phyloP scores from a whole-genome alignment of 768 basidiomycete species.

The Trametes cinnabarina region DNA sequence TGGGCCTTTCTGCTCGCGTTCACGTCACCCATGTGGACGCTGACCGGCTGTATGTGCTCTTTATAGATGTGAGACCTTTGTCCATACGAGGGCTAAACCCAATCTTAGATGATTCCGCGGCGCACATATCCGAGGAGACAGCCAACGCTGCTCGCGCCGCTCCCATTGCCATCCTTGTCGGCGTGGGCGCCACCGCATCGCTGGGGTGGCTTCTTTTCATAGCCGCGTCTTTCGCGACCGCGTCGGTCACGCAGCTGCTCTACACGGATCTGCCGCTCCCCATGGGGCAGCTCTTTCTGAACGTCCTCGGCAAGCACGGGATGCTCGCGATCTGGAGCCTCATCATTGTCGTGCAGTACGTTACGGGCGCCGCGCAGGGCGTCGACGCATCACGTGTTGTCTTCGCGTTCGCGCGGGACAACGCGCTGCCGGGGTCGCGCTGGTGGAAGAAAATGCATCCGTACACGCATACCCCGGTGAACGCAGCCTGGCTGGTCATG shows the following conservation, averaged over 20 bases:
- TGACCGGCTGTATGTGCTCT: slow-evolving; percentile 62
- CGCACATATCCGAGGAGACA: slow-evolving; percentile 72
- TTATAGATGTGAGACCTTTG: too few relatives aligned
- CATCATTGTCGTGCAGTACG: slow-evolving; percentile 69
- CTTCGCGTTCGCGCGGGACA: slow-evolving; percentile 73
- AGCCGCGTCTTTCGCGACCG: slow-evolving; percentile 61
- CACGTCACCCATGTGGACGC: slow-evolving; percentile 76
- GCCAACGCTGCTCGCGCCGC: slow-evolving; percentile 61
- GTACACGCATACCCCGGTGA: slow-evolving; percentile 65
- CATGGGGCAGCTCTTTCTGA: slow-evolving; percentile 70
- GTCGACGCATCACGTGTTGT: slow-evolving; percentile 75
- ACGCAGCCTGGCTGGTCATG: slow-evolving; percentile 77
- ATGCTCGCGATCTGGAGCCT: slow-evolving; percentile 74
- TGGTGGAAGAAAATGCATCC: slow-evolving; percentile 65
- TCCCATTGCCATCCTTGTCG: slow-evolving; percentile 67
- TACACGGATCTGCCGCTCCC: slow-evolving; percentile 53
- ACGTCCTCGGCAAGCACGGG: slow-evolving; percentile 62
- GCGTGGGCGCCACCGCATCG: slow-evolving; percentile 55
- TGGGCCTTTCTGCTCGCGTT: slow-evolving; percentile 76
- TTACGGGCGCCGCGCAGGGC: slow-evolving; percentile 71
- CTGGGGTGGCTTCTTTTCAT: slow-evolving; percentile 69
- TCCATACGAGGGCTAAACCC: neutral
- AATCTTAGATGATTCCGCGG: slow-evolving; percentile 65
- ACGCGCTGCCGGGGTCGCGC: slow-evolving; percentile 69
- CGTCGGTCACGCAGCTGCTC: slow-evolving; percentile 52